Conservation (phyloP, 352 stramenopile species). For the Pythium utonaiense region DNA sequence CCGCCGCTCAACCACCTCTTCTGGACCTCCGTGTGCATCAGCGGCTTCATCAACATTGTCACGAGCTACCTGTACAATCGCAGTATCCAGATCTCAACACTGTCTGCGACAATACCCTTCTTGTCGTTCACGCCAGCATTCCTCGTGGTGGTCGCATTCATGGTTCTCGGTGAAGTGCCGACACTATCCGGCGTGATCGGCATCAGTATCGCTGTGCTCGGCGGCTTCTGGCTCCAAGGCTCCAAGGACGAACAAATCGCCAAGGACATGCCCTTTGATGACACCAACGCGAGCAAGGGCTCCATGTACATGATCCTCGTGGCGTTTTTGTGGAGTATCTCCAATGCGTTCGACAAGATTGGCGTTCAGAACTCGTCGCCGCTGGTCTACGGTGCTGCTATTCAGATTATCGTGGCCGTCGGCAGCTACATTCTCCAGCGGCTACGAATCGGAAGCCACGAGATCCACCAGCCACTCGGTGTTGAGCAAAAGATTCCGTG, state of each 20-base stretch:
- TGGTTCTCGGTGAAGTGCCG: slow-evolving; percentile 72
- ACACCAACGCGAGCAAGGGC: slow-evolving; percentile 60
- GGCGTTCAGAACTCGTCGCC: slow-evolving; percentile 77
- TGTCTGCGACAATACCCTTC: slow-evolving; percentile 75
- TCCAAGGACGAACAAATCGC: slow-evolving; percentile 36
- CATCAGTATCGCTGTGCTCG: slow-evolving; percentile 65
- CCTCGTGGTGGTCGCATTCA: slow-evolving; percentile 67
- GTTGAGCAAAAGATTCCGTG: slow-evolving; percentile 60
- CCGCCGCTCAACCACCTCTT: slow-evolving; percentile 76
- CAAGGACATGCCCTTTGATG: slow-evolving; percentile 50
- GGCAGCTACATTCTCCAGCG: slow-evolving; percentile 62
- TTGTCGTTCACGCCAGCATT: slow-evolving; percentile 79
- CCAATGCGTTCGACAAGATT: slow-evolving; percentile 83
- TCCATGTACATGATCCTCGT: slow-evolving; percentile 83
- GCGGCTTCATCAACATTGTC: slow-evolving; percentile 70
- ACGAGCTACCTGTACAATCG: slow-evolving; percentile 85
- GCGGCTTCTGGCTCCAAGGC: slow-evolving; percentile 71
- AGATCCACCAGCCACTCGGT: slow-evolving; percentile 59
- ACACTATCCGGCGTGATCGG: slow-evolving; percentile 55
- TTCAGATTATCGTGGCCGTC: slow-evolving; percentile 63
- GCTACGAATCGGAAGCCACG: slow-evolving; percentile 50
- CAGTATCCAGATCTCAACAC: slow-evolving; percentile 78
- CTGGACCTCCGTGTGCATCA: slow-evolving; percentile 75
- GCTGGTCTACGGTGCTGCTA: slow-evolving; percentile 64
- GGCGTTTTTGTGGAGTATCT: slow-evolving; percentile 81